Evolutionary conservation across 2,329 filamentous ascomycete genomes (phyloP), one percentile per base, ranked within the genome.

Genomic region (Bipolaris sorokiniana): DNA sequence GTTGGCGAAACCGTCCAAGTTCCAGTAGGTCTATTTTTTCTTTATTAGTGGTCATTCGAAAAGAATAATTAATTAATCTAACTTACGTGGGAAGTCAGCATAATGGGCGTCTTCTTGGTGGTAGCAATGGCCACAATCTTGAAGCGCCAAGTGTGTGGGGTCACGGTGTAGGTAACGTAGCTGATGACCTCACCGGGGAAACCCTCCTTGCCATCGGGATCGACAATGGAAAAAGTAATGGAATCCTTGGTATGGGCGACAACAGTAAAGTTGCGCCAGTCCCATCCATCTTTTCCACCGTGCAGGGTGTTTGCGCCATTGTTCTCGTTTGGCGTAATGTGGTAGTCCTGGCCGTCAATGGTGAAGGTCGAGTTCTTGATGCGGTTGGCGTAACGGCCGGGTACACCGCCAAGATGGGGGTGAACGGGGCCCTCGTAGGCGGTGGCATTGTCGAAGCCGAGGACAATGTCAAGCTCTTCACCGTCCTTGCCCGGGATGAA

Each of bases 161-260:
- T 81, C 49, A 93, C 74, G 0, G 87, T 88, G 77, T 93, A 94
- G 4, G 89, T 92, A 60, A 92, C 82, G 74, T 90, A 86, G 57
- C 87, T 87, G 48, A 90, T 78, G 5, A 94, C 90, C 73, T 91
- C 87, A 53, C 90, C 90, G 0, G 90, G 90, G 77, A 94, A 93
- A 37, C 90, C 90, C 74, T 90, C 82, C 71, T 89, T 84, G 64
- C 89, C 89, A 73, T 89, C 89, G 0, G 85, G 82, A 70, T 94
- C 90, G 51, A 88, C 83, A 44, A 94, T 82, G 56, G 85, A 86
- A 75, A 93, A 94, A 40, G 89, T 92, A 74, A 94, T 90, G 71
- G 84, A 89, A 72, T 81, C 81, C 45, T 80, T 76, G 10, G 85
- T 87, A 76, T 91, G 83, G 2, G 88, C 80, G n/a, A 88, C 84